Conservation (phyloP, 2,329 filamentous ascomycete species). For the Colletotrichum shisoi region DNA sequence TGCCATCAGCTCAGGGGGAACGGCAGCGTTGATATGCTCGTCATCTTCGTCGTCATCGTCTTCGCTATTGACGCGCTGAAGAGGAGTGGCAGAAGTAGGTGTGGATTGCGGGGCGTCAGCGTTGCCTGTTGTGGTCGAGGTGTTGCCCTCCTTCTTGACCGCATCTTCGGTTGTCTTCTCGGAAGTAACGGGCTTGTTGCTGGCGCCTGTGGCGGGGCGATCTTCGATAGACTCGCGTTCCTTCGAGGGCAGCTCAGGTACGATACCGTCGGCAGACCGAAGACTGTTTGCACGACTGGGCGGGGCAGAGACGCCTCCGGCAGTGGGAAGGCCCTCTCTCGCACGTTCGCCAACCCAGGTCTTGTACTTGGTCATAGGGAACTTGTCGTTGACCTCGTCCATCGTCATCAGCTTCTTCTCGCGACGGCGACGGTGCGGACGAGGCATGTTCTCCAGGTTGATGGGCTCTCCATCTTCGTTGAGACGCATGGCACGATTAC, state of each 20-base stretch:
- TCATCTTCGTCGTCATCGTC: slow-evolving; percentile 73
- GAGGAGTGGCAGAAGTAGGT: slow-evolving; percentile 41
- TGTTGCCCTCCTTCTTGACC: slow-evolving; percentile 29
- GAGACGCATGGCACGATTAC: slow-evolving; percentile 80
- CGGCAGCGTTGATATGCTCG: slow-evolving; percentile 81
- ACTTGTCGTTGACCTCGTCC: slow-evolving; percentile 98
- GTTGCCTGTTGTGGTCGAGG: slow-evolving; percentile 10
- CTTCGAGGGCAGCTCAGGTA: slow-evolving; percentile 49
- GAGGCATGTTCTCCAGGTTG: slow-evolving; percentile 82
- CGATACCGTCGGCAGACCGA: slow-evolving; percentile 68
- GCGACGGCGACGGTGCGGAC: slow-evolving; percentile 82
- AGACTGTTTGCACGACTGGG: slow-evolving; percentile 77
- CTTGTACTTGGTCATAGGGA: slow-evolving; percentile 96
- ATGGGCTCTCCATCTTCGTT: slow-evolving; percentile 88
- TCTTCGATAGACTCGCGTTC: slow-evolving; percentile 56
- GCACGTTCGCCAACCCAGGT: slow-evolving; percentile 86
- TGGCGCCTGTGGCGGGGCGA: slow-evolving; percentile 22
- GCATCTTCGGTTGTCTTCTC: slow-evolving; percentile 30
- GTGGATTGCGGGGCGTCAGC: slow-evolving; percentile 15
- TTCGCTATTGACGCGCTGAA: slow-evolving; percentile 57
- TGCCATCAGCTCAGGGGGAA: slow-evolving; percentile 80
- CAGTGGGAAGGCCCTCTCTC: slow-evolving; percentile 80
- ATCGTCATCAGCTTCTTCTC: slow-evolving; percentile 99
- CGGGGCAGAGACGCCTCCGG: slow-evolving; percentile 81
- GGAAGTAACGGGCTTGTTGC: slow-evolving; percentile 21